Percentiles rank a stretch among this genome's conserved stretches.
Conservation (phyloP, 192 early-diverging fungal genomes). For the Umbelopsis sp. region DNA sequence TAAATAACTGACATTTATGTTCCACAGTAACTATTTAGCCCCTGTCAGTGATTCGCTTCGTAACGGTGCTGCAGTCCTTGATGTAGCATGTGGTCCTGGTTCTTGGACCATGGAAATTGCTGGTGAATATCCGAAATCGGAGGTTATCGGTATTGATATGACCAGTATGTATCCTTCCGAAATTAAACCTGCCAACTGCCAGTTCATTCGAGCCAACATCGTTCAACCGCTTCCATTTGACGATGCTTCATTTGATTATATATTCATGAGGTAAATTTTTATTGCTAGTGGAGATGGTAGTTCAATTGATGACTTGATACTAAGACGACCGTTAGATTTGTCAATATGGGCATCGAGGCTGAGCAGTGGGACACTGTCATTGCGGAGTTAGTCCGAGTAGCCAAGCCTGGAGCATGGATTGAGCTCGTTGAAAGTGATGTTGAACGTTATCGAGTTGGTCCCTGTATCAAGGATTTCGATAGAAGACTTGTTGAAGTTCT, state of each 20-base stretch:
- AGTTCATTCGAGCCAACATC: conserved; percentile 34
- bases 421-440: conserved; percentile 45
- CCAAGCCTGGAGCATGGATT: conserved; percentile 55
- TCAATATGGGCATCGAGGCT: conserved; percentile 35
- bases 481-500: conserved; percentile 20
- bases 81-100: conserved; percentile 44
- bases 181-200: conserved; percentile 37
- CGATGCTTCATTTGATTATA: conserved; percentile 53
- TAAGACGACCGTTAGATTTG: conserved; percentile 18
- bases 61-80: conserved; percentile 37
- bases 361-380: conserved; percentile 44
- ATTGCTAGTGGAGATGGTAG: not conserved
- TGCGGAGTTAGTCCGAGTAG: conserved; percentile 43
- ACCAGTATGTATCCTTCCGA: conserved; percentile 29
- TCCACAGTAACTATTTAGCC: conserved; percentile 43
- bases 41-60: conserved; percentile 37
- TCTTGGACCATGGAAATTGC: conserved; percentile 45
- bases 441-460: conserved; percentile 34
- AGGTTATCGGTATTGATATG: conserved; percentile 40
- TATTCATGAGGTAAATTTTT: conserved; percentile 41
- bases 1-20: not conserved
- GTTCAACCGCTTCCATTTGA: conserved; percentile 38
- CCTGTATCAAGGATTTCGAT: conserved; percentile 24
- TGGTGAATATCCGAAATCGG: conserved; percentile 42
- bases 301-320: not conserved